Percentiles rank a stretch among this genome's conserved stretches.
These are phyloP conservation scores for Sarocladiaceae sp. DNA, from an alignment of 2,329 filamentous ascomycete genomes.

Conservation along the genomic window DNA sequence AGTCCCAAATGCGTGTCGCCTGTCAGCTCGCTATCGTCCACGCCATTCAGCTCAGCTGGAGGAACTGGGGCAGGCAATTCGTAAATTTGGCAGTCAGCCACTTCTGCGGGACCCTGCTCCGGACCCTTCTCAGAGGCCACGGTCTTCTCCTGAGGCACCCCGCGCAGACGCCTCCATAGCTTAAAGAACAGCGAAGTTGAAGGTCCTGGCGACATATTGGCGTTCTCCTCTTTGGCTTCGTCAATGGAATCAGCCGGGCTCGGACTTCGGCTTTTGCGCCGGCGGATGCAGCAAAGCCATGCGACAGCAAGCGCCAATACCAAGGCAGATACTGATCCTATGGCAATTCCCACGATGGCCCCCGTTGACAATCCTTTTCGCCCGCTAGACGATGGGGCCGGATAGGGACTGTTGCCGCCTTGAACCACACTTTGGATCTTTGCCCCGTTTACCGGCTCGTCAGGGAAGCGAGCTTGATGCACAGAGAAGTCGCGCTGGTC, in stretches of 20 bases:
- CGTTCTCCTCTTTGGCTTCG: conserved; percentile 31
- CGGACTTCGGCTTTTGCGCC: conserved; percentile 23
- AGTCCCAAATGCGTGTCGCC: conserved; percentile 35
- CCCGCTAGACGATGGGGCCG: conserved; percentile 24
- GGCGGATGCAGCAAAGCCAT: conserved; percentile 28
- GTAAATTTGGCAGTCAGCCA: conserved; percentile 41
- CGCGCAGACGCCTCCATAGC: conserved; percentile 12
- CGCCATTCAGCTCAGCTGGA: conserved; percentile 44
- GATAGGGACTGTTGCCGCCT: conserved; percentile 40
- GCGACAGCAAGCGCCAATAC: conserved; percentile 21
- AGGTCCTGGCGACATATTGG: conserved; percentile 22
- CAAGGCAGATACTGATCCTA: conserved; percentile 31
- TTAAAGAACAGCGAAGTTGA: conserved; percentile 18
- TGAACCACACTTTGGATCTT: conserved; percentile 36
- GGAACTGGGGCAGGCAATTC: conserved; percentile 41
- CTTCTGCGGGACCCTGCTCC: conserved; percentile 30
- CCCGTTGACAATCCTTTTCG: conserved; percentile 28
- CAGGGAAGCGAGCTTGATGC: conserved; percentile 49
- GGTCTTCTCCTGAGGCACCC: neutral
- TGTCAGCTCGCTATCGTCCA: conserved; percentile 28
- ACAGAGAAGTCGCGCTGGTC: conserved; percentile 47
- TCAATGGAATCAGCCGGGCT: conserved; percentile 18
- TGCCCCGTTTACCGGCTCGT: conserved; percentile 30
- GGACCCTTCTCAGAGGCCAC: conserved; percentile 16
- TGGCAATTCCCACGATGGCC: conserved; percentile 39